Evolutionary conservation across 2,329 filamentous ascomycete species (phyloP), one percentile per base, ranked within the genome.

Genomic region (Exophiala bonariae): DNA sequence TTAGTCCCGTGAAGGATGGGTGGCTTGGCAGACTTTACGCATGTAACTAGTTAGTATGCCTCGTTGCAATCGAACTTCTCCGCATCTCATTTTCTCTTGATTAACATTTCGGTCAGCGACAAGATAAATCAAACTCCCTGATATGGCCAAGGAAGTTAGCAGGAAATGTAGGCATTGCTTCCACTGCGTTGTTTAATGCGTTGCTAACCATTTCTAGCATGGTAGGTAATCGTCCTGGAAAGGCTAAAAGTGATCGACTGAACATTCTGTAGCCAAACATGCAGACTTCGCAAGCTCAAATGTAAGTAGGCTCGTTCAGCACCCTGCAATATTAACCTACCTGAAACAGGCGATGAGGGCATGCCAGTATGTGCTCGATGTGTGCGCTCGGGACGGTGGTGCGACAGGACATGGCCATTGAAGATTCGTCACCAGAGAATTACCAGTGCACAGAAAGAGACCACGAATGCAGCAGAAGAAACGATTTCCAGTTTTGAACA

Each of bases 261-360:
- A n/a, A 28, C 13, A 9, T 9, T 13, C 9, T 17, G 32, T 26
- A 50, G 47, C 28, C 45, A 41, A 50, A 50, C 47, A 22, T 46
- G 42, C 16, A 36, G 47, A 18, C 42, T 50, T 18, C 42, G 47
- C 14, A 50, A 50, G 30, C 41, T 46, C 17, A 50, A 50, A 35
- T 50, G 42, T 50, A 33, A 50, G 34, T 18, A 22, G 4, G 10
- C 13, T 26, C 22, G 8, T 8, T 32, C 13, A 26, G n/a, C n/a
- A 26, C 11, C 23, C 11, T 26, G 6, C 32, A 7, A 6, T 6
- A n/a, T 34, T 34, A n/a, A 26, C 23, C 23, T 6, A 6, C 23
- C 23, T 26, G 6, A 11, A 23, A 68, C 82, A 42, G 81, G 89
- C 59, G 30, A 52, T 28, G 44, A 48, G 16, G 36, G 22, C 8